phyloP scores from a whole-genome alignment of 179 eudicot genomes.

The Beta corolliflora region DNA sequence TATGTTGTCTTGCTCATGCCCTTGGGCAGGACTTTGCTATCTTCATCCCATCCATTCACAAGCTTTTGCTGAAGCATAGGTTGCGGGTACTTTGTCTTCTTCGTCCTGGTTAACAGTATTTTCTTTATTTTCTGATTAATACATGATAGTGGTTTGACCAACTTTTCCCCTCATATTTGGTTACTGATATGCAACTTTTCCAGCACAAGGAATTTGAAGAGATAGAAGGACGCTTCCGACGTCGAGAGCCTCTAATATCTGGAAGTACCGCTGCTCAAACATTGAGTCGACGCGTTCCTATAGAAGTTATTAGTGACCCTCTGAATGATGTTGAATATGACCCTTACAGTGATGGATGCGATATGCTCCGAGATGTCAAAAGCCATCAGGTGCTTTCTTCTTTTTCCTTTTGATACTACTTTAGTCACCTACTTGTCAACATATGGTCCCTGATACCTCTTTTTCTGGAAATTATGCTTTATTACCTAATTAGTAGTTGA shows the following conservation, averaged over 20 bases:
- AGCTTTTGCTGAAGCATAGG: constrained; percentile 81
- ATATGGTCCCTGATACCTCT: neutral
- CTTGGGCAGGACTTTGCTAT: constrained; percentile 95
- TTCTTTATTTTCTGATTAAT: neutral
- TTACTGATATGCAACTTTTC: constrained; percentile 15
- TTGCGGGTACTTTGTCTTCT: constrained; percentile 55
- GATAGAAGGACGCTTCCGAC: constrained; percentile 75
- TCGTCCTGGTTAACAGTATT: constrained; percentile 6
- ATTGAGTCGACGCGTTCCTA: constrained; percentile 69
- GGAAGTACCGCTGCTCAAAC: constrained; percentile 76
- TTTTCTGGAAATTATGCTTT: neutral
- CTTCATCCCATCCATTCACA: constrained; percentile 89
- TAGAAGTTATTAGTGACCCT: constrained; percentile 93
- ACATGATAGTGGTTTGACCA: neutral
- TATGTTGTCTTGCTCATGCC: constrained; percentile 94
- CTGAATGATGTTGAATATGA: constrained; percentile 81
- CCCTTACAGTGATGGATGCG: constrained; percentile 60
- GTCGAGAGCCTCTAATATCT: constrained; percentile 67
- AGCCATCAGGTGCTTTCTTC: constrained; percentile 62
- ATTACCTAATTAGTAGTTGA: neutral
- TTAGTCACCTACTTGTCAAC: neutral
- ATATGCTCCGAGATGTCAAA: constrained; percentile 54
- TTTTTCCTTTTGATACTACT: neutral
- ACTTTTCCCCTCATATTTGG: neutral
- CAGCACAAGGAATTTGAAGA: constrained; percentile 99